Base-by-base conservation (phyloP, 176 grass and related monocot species). In the Carex myosuroides region DNA sequence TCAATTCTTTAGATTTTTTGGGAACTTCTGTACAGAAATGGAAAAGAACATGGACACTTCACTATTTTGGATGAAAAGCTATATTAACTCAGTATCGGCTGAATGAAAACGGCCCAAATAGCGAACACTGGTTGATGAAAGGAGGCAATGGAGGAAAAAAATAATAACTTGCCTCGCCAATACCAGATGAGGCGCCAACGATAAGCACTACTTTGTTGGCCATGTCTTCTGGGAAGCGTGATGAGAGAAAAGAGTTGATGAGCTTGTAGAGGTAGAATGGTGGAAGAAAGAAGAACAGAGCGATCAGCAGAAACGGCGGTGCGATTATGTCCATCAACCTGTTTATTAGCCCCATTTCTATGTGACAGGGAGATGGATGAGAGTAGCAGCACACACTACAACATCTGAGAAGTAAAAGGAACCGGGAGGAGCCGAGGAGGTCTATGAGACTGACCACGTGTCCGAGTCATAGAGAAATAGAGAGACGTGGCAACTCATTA, bases 151-250 rank as follows among this genome's bases (percentile, higher is more conserved):
- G 33, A 37, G 6, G 6, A 4, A 39, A 42, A 41, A 39, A 37
- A 18, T 8, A 70, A 64, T 13, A 32, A 21, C 39, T 18, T 35
- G 90, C 91, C 91, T 97, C 89, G 89, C 87, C 91, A 79, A 97
- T 97, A 84, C 94, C 94, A 35, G 94, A 97, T 79, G 94, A 89
- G 68, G 94, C 91, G 57, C 86, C 91, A 64, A 91, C 89, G 65
- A 97, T 86, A 86, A 93, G 86, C 8, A 91, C 84, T n/a, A 92
- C 91, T 83, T 97, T 91, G 87, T 89, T 69, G 64, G 89, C 42
- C 84, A 90, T 65, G 81, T 87, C 39, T 80, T 91, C 89, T 30
- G 88, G 66, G 72, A 93, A 88, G 85, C 74, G 53, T 46, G 88
- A 86, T 44, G 81, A 72, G 59, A 91, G 59, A 79, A 93, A 56